phyloP scores from a whole-genome alignment of 2,329 filamentous ascomycete species.

The Colletotrichum coccodes region DNA sequence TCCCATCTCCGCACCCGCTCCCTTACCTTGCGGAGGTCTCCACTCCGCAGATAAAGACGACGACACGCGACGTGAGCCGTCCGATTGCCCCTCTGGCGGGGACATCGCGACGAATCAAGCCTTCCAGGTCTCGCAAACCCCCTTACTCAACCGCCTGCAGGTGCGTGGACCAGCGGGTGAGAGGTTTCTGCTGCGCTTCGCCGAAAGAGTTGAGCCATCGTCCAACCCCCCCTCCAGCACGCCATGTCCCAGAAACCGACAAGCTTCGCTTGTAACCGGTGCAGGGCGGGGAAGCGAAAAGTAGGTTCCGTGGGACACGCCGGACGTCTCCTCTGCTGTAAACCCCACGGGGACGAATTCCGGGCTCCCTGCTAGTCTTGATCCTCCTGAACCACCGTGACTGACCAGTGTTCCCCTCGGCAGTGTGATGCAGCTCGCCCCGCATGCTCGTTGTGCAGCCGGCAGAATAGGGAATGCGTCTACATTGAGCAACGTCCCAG shows the following conservation, averaged over 20 bases:
- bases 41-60: conserved; percentile 15
- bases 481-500: conserved; percentile 27
- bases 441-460: conserved; percentile 31
- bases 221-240: not conserved
- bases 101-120: not conserved
- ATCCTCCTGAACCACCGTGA: not conserved
- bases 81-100: not conserved
- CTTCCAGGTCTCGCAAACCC: not conserved
- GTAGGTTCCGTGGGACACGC: not conserved
- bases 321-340: not conserved
- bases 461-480: conserved; percentile 30
- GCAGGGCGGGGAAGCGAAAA: conserved; percentile 29
- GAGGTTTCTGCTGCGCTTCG: not conserved
- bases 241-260: conserved; percentile 28
- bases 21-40: conserved; percentile 24
- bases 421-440: conserved; percentile 34
- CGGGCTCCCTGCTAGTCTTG: not conserved
- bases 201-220: not conserved
- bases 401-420: conserved; percentile 4
- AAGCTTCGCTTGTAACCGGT: conserved; percentile 29
- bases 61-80: not conserved
- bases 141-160: not conserved
- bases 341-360: not conserved
- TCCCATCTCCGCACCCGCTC: not conserved
- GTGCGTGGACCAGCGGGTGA: not conserved